These are phyloP conservation scores for Coffea canephora DNA, from an alignment of 257 asterid species.

Conservation along the genomic window DNA sequence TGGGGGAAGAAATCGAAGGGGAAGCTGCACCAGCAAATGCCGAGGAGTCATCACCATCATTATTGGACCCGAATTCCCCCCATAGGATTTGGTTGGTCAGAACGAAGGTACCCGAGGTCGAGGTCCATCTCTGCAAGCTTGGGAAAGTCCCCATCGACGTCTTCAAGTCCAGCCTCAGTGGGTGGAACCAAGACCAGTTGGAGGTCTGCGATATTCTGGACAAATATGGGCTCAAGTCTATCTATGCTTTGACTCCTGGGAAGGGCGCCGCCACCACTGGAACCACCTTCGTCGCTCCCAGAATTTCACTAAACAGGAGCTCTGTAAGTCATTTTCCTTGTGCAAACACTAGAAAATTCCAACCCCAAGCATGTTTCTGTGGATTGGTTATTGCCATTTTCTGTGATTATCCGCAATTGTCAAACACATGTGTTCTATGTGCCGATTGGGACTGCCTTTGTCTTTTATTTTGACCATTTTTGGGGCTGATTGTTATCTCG, in stretches of 20 bases:
- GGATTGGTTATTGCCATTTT: too few relatives aligned
- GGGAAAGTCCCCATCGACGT: slow-evolving; percentile 85
- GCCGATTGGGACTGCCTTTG: too few relatives aligned
- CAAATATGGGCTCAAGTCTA: slow-evolving; percentile 58
- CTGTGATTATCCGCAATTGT: too few relatives aligned
- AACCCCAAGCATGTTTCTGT: too few relatives aligned
- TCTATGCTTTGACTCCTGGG: slow-evolving; percentile 58
- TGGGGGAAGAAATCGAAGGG: slow-evolving; percentile 37
- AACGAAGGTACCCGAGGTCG: slow-evolving; percentile 73
- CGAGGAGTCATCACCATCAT: slow-evolving; percentile 47
- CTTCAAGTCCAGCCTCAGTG: slow-evolving; percentile 46
- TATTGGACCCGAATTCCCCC: slow-evolving; percentile 28
- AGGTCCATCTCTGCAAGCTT: slow-evolving; percentile 56
- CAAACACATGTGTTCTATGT: too few relatives aligned
- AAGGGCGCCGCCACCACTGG: too few relatives aligned
- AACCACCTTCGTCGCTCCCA: too few relatives aligned
- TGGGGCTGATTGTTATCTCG: too few relatives aligned
- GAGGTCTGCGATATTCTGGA: slow-evolving; percentile 76
- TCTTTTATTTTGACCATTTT: too few relatives aligned
- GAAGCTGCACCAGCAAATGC: slow-evolving; percentile 17
- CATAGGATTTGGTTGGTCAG: slow-evolving; percentile 36
- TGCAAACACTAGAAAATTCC: too few relatives aligned
- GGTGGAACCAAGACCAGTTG: slow-evolving; percentile 86
- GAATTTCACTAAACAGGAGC: too few relatives aligned
- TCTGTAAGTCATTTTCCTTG: too few relatives aligned